Evolutionary conservation across 73 alveolate species (phyloP).

Genomic region (Urostyla sp.): DNA sequence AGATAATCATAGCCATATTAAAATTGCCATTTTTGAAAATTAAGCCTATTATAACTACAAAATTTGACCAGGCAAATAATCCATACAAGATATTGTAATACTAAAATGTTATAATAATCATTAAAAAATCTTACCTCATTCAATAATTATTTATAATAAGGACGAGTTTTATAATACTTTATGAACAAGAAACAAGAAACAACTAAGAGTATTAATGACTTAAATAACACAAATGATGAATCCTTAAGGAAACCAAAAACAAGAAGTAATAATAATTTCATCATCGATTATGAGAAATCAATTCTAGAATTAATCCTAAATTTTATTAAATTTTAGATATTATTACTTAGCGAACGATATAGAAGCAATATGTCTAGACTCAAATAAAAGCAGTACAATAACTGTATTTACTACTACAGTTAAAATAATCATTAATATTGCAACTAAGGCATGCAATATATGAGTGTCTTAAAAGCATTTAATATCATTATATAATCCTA

Average conservation of each 20-base stretch:
- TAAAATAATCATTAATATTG: constrained; percentile 20
- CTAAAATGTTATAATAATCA: not conserved
- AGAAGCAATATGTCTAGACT: constrained; percentile 7
- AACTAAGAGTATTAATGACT: constrained; percentile 27
- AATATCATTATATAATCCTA: constrained; percentile 14
- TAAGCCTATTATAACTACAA: constrained; percentile 72
- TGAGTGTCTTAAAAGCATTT: constrained; percentile 59
- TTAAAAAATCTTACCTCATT: constrained; percentile 1
- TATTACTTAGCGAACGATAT: constrained; percentile 28
- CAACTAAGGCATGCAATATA: constrained; percentile 38
- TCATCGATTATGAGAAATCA: constrained; percentile 16
- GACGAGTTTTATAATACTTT: constrained; percentile 1
- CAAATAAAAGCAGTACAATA: constrained; percentile 28
- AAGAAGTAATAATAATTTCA: constrained; percentile 28
- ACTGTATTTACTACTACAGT: not conserved
- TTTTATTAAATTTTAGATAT: not conserved
- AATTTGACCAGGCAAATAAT: constrained; percentile 71
- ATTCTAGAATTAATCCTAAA: constrained; percentile 60
- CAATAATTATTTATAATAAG: constrained; percentile 5
- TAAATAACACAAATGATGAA: constrained; percentile 17
- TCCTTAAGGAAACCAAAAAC: constrained; percentile 33
- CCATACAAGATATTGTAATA: constrained; percentile 33
- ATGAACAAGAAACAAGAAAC: constrained; percentile 25
- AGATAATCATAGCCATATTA: constrained; percentile 83
- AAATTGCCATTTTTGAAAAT: constrained; percentile 75